phyloP scores from a whole-genome alignment of 176 grass and related monocot genomes.

The Tuctoria greenei region DNA sequence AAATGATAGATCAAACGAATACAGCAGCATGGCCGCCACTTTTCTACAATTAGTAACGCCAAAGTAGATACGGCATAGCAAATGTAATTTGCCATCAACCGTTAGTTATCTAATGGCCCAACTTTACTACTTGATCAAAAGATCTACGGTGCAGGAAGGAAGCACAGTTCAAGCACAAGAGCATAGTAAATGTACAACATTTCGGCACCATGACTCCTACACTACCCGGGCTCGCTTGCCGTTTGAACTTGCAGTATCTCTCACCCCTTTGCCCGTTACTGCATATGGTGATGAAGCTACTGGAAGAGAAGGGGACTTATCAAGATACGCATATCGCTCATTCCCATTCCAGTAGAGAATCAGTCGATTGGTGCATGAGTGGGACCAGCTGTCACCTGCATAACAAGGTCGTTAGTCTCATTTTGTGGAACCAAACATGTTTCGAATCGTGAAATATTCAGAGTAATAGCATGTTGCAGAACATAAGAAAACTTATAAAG shows the following conservation, averaged over 20 bases:
- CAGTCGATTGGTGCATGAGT: conserved; percentile 77
- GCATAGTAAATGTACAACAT: neutral
- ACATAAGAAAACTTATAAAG: neutral
- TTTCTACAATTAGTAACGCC: neutral
- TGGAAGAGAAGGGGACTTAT: conserved; percentile 86
- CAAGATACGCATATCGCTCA: conserved; percentile 65
- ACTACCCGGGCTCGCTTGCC: conserved; percentile 54
- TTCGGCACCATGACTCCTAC: conserved; percentile 10
- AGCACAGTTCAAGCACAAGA: neutral
- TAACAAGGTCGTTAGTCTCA: conserved; percentile 16
- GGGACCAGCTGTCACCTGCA: conserved; percentile 95
- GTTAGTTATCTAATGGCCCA: neutral
- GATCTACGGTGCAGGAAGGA: neutral
- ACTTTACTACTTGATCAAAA: neutral
- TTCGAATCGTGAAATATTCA: neutral
- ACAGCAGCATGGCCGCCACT: neutral
- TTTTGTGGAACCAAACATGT: conserved; percentile 3
- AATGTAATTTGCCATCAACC: neutral
- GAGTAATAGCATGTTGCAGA: conserved; percentile 4
- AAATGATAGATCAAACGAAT: neutral
- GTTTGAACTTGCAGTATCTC: conserved; percentile 39
- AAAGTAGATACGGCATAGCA: neutral
- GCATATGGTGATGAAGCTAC: conserved; percentile 76
- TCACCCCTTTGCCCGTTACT: conserved; percentile 69
- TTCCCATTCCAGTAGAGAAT: conserved; percentile 88